Percentiles rank a stretch among this genome's conserved stretches.
These are phyloP conservation scores for Alternaria metachromatica DNA, from an alignment of 2,329 filamentous ascomycete genomes.

Conservation along the genomic window DNA sequence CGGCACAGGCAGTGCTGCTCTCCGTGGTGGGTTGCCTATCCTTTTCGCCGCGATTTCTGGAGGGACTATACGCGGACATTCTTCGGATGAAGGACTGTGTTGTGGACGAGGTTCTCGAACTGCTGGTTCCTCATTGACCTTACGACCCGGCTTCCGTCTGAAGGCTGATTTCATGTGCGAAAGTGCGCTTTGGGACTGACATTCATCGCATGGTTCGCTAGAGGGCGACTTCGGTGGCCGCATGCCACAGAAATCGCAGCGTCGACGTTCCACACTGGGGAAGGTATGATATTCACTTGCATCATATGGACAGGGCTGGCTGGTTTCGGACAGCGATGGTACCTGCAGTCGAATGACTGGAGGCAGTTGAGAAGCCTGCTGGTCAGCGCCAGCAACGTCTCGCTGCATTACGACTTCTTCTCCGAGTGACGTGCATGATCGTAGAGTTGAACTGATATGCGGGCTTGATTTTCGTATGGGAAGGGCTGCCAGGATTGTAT, in stretches of 20 bases:
- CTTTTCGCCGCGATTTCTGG: slow-evolving; percentile 12
- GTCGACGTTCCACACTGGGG: slow-evolving; percentile 22
- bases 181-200: slow-evolving; percentile 9
- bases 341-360: slow-evolving; percentile 6
- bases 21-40: slow-evolving; percentile 20
- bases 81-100: slow-evolving; percentile 6
- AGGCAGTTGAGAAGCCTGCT: neutral
- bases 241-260: slow-evolving; percentile 24
- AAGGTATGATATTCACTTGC: slow-evolving; percentile 25
- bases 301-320: slow-evolving; percentile 26
- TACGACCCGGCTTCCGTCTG: neutral
- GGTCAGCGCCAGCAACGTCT: too few species aligned
- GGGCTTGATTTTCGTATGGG: slow-evolving; percentile 8
- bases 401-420: neutral
- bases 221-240: slow-evolving; percentile 8
- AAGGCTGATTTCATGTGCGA: slow-evolving; percentile 17
- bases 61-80: slow-evolving; percentile 15
- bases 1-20: slow-evolving; percentile 9
- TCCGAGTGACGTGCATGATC: slow-evolving; percentile 7
- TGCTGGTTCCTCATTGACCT: neutral
- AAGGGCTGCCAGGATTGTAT: slow-evolving; percentile 9
- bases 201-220: slow-evolving; percentile 20
- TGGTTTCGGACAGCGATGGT: slow-evolving; percentile 9
- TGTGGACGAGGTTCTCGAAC: neutral
- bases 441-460: neutral